Evolutionary conservation across 1,284 basidiomycete genomes (phyloP).

Genomic region (Marasmius fiardii): DNA sequence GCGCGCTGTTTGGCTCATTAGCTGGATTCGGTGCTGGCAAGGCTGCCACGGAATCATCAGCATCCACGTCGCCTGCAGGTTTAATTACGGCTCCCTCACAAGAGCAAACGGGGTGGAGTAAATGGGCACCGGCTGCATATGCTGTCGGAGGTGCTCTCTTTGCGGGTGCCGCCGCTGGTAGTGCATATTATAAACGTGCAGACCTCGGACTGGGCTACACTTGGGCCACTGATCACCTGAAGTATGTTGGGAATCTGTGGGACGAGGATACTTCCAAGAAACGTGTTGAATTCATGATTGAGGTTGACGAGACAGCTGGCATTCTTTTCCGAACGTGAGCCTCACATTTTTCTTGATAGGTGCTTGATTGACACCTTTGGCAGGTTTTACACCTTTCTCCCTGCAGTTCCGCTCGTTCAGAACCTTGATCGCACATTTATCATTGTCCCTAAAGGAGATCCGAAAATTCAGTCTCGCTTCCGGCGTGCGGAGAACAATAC

Average conservation of each 20-base stretch:
- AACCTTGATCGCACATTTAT: conserved; percentile 68
- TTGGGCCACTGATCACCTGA: conserved; percentile 88
- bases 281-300: conserved; percentile 63
- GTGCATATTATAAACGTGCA: conserved; percentile 75
- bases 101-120: conserved; percentile 44
- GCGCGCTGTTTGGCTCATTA: conserved; percentile 53
- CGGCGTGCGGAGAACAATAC: conserved; percentile 59
- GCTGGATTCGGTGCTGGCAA: conserved; percentile 46
- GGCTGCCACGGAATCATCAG: conserved; percentile 23
- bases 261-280: conserved; percentile 63
- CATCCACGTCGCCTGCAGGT: conserved; percentile 26
- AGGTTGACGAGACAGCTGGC: conserved; percentile 56
- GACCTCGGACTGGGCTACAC: conserved; percentile 70
- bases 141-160: conserved; percentile 67
- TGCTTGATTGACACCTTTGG: conserved; percentile 2
- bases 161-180: conserved; percentile 83
- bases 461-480: conserved; percentile 55
- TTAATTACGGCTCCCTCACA: conserved; percentile 21
- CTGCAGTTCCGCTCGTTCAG: conserved; percentile 54
- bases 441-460: conserved; percentile 59
- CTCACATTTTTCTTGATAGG: not conserved
- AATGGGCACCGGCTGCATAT: conserved; percentile 64
- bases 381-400: conserved; percentile 79
- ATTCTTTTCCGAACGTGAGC: conserved; percentile 76
- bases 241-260: conserved; percentile 88